Percentiles rank a stretch among this genome's conserved stretches.
These are phyloP conservation scores for Calonectria multiphialidica DNA, from an alignment of 2,329 filamentous ascomycete species.

Conservation along the genomic window DNA sequence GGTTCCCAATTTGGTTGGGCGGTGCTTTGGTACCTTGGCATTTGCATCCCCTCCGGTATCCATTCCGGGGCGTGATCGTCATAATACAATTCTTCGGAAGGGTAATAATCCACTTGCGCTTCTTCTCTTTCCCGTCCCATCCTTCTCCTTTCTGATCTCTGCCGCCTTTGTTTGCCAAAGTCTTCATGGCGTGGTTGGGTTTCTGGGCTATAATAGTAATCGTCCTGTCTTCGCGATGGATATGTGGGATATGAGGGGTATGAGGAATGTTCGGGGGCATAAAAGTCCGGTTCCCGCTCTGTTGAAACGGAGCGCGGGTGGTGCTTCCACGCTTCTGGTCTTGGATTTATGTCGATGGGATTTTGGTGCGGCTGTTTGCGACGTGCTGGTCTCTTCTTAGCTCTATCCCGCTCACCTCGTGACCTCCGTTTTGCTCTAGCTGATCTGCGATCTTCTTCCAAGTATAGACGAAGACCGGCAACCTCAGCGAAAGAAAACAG, in stretches of 20 bases:
- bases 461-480: not conserved
- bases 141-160: not conserved
- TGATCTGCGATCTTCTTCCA: not conserved
- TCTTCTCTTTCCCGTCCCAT: too few species aligned
- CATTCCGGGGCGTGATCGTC: not conserved
- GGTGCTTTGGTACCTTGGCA: not conserved
- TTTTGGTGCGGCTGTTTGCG: too few species aligned
- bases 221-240: not conserved
- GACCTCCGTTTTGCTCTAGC: not conserved
- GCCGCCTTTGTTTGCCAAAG: not conserved
- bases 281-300: not conserved
- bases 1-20: not conserved
- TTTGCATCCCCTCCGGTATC: not conserved
- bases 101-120: too few species aligned
- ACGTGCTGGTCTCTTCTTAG: too few species aligned
- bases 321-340: not conserved
- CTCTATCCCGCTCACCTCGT: too few species aligned
- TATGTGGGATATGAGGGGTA: not conserved
- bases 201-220: not conserved
- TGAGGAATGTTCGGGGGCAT: not conserved
- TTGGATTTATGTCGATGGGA: too few species aligned
- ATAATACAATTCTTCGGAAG: too few species aligned
- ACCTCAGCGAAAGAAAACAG: not conserved
- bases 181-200: not conserved
- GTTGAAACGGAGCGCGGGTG: not conserved